Conservation (phyloP, 495 filamentous ascomycete genomes). For the Entonaema liquescens region DNA sequence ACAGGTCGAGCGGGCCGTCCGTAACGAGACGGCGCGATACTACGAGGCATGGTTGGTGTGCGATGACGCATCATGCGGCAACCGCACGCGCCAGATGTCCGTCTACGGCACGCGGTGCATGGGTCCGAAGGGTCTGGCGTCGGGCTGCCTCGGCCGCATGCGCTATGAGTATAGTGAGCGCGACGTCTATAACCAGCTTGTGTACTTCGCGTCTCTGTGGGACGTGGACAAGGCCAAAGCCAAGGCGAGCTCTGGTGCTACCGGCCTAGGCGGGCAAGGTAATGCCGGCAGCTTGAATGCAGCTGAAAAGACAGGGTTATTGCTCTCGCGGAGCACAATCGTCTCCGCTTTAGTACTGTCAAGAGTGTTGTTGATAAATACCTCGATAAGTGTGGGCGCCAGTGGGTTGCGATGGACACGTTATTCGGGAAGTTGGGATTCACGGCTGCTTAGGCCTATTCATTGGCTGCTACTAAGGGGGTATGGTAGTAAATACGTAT, state of each 20-base stretch:
- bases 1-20: conserved; percentile 85
- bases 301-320: conserved; percentile 62
- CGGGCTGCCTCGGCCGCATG: conserved; percentile 89
- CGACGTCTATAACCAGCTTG: conserved; percentile 90
- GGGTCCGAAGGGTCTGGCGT: conserved; percentile 80
- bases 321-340: conserved; percentile 81
- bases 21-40: conserved; percentile 79
- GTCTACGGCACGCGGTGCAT: conserved; percentile 92
- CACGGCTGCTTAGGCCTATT: conserved; percentile 35
- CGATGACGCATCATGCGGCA: conserved; percentile 85
- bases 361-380: conserved; percentile 83
- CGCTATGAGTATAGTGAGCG: conserved; percentile 87
- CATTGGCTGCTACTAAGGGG: background rate
- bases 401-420: conserved; percentile 96
- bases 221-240: conserved; percentile 84
- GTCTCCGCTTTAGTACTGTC: conserved; percentile 76
- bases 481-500: background rate
- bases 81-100: conserved; percentile 87
- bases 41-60: conserved; percentile 93
- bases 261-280: conserved; percentile 48
- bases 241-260: conserved; percentile 48
- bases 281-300: conserved; percentile 49
- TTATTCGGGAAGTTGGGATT: conserved; percentile 73
- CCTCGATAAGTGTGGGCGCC: conserved; percentile 90
- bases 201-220: conserved; percentile 86